Conservation (phyloP, 768 basidiomycete genomes). For the Termitomyces titanicus region DNA sequence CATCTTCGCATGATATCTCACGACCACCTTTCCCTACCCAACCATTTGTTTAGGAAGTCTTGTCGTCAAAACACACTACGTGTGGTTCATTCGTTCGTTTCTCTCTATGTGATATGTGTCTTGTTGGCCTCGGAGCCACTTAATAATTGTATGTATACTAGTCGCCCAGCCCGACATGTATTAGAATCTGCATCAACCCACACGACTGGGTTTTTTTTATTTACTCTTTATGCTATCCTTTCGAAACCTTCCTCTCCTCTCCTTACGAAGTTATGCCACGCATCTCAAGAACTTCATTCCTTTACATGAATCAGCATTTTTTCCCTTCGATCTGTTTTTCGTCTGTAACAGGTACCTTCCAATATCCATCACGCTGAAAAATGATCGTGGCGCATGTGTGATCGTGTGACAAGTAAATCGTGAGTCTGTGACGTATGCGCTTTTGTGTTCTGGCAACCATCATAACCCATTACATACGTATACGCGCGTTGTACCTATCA, state of each 20-base stretch:
- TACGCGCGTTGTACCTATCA: background rate
- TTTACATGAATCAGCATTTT: background rate
- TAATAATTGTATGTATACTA: constrained; percentile 13
- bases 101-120: constrained; percentile 1
- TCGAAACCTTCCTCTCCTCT: too few relatives aligned
- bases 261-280: constrained; percentile 6
- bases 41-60: constrained; percentile 2
- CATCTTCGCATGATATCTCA: constrained; percentile 4
- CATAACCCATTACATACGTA: background rate
- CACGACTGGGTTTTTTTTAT: constrained; percentile 5
- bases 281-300: background rate
- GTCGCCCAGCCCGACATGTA: constrained; percentile 11
- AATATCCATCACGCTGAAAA: background rate
- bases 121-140: constrained; percentile 1
- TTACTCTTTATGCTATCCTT: constrained; percentile 6
- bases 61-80: constrained; percentile 6
- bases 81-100: constrained; percentile 6
- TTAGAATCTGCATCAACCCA: constrained; percentile 12
- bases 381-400: background rate
- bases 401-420: background rate
- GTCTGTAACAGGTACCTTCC: background rate
- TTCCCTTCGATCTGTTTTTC: background rate
- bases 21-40: constrained; percentile 4
- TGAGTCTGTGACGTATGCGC: constrained; percentile 2
- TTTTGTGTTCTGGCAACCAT: background rate